These are phyloP conservation scores for Mortierella alpina DNA, from an alignment of 192 early-diverging fungal genomes.

Conservation along the genomic window DNA sequence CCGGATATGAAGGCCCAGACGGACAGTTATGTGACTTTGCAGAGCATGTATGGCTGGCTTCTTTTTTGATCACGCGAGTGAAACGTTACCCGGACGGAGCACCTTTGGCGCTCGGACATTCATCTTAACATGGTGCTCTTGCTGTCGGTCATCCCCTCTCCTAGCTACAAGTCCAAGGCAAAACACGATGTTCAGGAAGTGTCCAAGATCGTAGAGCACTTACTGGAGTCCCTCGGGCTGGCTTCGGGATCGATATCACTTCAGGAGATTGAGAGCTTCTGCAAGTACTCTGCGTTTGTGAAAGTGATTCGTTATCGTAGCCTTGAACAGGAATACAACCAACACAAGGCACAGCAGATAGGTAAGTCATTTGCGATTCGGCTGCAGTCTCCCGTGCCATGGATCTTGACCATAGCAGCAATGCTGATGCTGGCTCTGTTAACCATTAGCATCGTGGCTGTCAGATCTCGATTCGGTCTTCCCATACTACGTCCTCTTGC, in stretches of 20 bases:
- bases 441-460: slow-evolving; percentile 57
- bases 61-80: too few relatives aligned
- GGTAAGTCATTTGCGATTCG: slow-evolving; percentile 43
- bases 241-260: slow-evolving; percentile 66
- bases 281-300: slow-evolving; percentile 81
- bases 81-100: too few relatives aligned
- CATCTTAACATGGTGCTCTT: neutral
- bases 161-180: slow-evolving; percentile 84
- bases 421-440: neutral
- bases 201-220: slow-evolving; percentile 52
- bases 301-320: slow-evolving; percentile 75
- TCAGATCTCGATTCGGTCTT: slow-evolving; percentile 66
- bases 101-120: neutral
- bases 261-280: slow-evolving; percentile 80
- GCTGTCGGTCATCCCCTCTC: neutral
- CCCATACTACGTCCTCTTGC: slow-evolving; percentile 70
- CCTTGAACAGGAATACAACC: slow-evolving; percentile 66
- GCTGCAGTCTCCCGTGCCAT: too few relatives aligned
- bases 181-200: slow-evolving; percentile 71
- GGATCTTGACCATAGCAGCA: too few relatives aligned
- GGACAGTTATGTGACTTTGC: slow-evolving; percentile 83
- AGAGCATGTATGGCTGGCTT: slow-evolving; percentile 71
- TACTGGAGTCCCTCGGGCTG: slow-evolving; percentile 61
- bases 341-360: slow-evolving; percentile 57
- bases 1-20: slow-evolving; percentile 99